Base-by-base conservation (phyloP, 2,329 filamentous ascomycete species). In the Thelonectria discophora region DNA sequence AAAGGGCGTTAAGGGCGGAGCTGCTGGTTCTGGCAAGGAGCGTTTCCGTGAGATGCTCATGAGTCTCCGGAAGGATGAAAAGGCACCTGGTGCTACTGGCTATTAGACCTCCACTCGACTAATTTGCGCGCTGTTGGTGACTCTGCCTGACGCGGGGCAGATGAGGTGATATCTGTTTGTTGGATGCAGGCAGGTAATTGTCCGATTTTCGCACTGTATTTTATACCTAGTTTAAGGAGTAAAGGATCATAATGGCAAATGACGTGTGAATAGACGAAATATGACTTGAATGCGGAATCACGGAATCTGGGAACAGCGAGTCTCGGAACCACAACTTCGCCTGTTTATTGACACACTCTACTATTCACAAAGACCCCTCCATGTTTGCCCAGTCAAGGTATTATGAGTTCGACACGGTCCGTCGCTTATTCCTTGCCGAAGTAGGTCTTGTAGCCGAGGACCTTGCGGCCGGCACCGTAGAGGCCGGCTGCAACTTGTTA, bases 61-160 rank as follows among this genome's bases (percentile, higher is more conserved):
- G 71, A 94, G 88, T 77, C 80, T 99, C 79, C 90, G 90, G 80
- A 97, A 97, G 82, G 95, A 99, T 71, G 91, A 97, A 81, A 96
- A 96, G 79, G 88, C 88, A 21, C 88, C 88, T 20, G 88, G 88
- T 65, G 86, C 88, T 56, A 85, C 82, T 64, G 88, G 88, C 60
- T 86, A 88, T 73, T 90, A 81, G 75, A 55, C 45, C 5, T 39
- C 47, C 56, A 47, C 30, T 42, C 45, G 37, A 52, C 34, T 60
- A 39, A 49, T 45, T 54, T 49, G 42, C 58, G 54, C 43, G 17
- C n/a, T 27, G 46, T 55, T 45, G 60, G 58, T 62, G 55, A 60
- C 61, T 54, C 52, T 59, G 58, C 60, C 65, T 50, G 62, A 61
- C 66, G 67, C 62, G 62, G 67, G 57, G 69, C 67, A 65, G 62